Evolutionary conservation across 176 grass and related monocot genomes (phyloP).

Genomic region (Musa beccarii): DNA sequence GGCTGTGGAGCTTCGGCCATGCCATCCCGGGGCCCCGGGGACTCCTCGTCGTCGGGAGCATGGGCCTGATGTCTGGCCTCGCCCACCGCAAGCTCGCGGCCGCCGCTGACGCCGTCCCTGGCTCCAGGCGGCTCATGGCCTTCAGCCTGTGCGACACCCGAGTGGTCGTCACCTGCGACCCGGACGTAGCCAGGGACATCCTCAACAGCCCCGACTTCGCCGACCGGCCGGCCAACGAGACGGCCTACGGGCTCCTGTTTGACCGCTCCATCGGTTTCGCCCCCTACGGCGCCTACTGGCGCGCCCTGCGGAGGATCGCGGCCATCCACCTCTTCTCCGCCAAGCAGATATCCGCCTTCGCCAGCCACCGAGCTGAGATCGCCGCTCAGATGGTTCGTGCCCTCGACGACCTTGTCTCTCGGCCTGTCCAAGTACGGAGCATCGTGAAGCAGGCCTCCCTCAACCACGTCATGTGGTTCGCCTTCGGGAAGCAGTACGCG

Average conservation of each 20-base stretch:
- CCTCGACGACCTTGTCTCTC: neutral
- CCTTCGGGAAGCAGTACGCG: constrained; percentile 53
- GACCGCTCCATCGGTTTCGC: constrained; percentile 85
- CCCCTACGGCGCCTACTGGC: constrained; percentile 64
- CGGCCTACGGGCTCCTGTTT: constrained; percentile 71
- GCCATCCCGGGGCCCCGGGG: constrained; percentile 51
- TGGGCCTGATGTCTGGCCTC: constrained; percentile 56
- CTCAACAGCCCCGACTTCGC: constrained; percentile 52
- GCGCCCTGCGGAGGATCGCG: constrained; percentile 58
- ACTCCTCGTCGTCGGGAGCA: constrained; percentile 50
- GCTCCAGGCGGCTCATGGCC: constrained; percentile 41
- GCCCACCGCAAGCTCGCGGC: constrained; percentile 68
- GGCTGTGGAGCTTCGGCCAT: neutral
- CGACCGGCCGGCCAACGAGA: constrained; percentile 63
- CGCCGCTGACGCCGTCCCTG: neutral
- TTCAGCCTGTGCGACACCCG: constrained; percentile 59
- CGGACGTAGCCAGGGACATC: constrained; percentile 53
- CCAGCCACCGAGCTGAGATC: constrained; percentile 35
- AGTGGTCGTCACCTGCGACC: constrained; percentile 52
- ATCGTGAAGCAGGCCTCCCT: constrained; percentile 56
- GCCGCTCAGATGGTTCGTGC: constrained; percentile 49
- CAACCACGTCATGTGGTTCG: constrained; percentile 70
- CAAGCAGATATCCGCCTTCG: constrained; percentile 44
- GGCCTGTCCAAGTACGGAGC: constrained; percentile 19
- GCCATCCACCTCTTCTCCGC: constrained; percentile 59